Base-by-base conservation (phyloP, 208 protist genomes). In the Leishmania major region DNA sequence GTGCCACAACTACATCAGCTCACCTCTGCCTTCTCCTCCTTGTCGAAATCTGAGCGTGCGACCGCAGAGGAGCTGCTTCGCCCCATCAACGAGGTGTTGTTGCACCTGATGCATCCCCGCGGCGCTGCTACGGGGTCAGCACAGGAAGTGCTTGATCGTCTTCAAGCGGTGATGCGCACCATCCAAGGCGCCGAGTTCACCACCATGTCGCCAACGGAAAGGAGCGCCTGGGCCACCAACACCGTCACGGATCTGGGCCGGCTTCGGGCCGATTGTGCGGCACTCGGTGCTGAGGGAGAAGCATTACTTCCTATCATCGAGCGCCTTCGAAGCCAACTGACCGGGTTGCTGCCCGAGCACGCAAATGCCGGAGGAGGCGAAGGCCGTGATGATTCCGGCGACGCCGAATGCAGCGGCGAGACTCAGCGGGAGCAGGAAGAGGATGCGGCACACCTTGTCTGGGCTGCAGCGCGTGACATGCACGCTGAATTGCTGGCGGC, bases 1-100 rank as follows among this genome's bases (percentile, higher is more conserved):
- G 82, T 93, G 40, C 82, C 88, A 28, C 89, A 93, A 75, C 77
- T 96, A 45, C 89, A 92, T 78, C 78, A 83, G 51, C 86, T 94
- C 64, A 87, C 78, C 8, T 62, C 84, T 1, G 74, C 89, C 0
- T 79, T 94, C 19, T 62, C 82, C 8, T 77, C 80, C 37, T 86
- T 96, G 62, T 53, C 78, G 59, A 55, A 81, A 6, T 66, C 79
- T 25, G 92, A 96, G 85, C 79, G 87, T 22, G 64, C 53, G 1
- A 79, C 66, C 1, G 87, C 90, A 15, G 87, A 92, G 72, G 67
- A 84, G 53, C 22, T 93, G n/a, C 82, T 91, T 45, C 59, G 35
- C 37, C 89, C 90, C 0, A 88, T 95, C 75, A 89, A 89, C 82
- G 84, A 85, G 47, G 80, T 60, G 22, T 80, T 93, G 28, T 43